Percentiles rank a stretch among this genome's conserved stretches.
These are phyloP conservation scores for Pythium chondricola DNA, from an alignment of 352 stramenopile species.

Conservation along the genomic window DNA sequence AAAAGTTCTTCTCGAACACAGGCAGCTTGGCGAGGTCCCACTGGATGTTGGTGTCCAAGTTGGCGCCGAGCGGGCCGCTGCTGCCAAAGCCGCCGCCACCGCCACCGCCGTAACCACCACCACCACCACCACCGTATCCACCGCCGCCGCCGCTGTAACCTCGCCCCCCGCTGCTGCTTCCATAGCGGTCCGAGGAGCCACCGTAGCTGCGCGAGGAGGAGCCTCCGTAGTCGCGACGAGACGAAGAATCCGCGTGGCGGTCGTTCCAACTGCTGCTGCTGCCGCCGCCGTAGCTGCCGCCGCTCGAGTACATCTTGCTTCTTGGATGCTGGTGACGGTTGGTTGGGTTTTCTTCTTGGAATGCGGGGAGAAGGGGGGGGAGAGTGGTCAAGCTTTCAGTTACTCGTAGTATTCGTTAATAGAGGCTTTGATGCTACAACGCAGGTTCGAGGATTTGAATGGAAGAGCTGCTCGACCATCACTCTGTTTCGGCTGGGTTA, in stretches of 20 bases:
- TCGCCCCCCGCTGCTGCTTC: slow-evolving; percentile 22
- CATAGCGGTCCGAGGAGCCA: slow-evolving; percentile 3
- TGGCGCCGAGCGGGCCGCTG: slow-evolving; percentile 78
- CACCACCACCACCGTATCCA: slow-evolving; percentile 15
- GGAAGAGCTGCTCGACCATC: too few relatives aligned
- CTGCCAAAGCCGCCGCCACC: slow-evolving; percentile 31
- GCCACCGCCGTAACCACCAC: slow-evolving; percentile 22
- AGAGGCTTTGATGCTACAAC: slow-evolving; percentile 2
- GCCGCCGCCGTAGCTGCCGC: slow-evolving; percentile 15
- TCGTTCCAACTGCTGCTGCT: slow-evolving; percentile 33
- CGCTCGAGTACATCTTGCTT: slow-evolving; percentile 49
- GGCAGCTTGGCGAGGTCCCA: slow-evolving; percentile 93
- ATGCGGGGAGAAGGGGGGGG: neutral
- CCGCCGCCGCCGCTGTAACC: slow-evolving; percentile 32
- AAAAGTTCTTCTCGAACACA: slow-evolving; percentile 99
- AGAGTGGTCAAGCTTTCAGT: slow-evolving; percentile 9
- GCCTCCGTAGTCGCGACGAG: slow-evolving; percentile 48
- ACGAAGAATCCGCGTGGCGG: slow-evolving; percentile 63
- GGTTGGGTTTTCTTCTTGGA: neutral
- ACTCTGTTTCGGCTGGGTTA: too few relatives aligned
- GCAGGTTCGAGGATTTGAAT: slow-evolving; percentile 13
- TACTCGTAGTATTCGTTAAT: neutral
- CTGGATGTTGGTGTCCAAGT: slow-evolving; percentile 91
- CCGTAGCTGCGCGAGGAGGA: slow-evolving; percentile 28
- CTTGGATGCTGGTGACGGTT: too few relatives aligned